Evolutionary conservation across 108 stramenopile species (phyloP).

Genomic region (Fistulifera pelliculosa): DNA sequence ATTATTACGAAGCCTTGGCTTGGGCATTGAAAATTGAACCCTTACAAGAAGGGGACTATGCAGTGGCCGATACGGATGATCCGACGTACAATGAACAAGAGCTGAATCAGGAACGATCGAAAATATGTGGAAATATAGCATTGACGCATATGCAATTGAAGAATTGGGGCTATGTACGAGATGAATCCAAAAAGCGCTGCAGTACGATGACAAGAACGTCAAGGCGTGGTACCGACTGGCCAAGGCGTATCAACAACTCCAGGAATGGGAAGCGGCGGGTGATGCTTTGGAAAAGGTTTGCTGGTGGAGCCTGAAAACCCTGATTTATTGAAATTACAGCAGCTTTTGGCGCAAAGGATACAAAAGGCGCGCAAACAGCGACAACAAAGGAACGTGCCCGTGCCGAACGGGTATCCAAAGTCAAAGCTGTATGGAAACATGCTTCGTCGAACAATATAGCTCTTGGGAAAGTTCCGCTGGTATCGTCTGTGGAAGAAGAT

Average conservation of each 20-base stretch:
- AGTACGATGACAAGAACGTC: constrained; percentile 59
- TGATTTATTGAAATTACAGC: constrained; percentile 57
- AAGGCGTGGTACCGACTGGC: constrained; percentile 86
- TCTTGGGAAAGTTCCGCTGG: constrained; percentile 70
- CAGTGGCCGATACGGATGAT: constrained; percentile 33
- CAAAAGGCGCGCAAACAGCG: constrained; percentile 54
- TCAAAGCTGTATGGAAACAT: constrained; percentile 82
- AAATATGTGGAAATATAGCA: constrained; percentile 65
- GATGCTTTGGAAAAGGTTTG: constrained; percentile 75
- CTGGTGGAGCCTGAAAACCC: constrained; percentile 49
- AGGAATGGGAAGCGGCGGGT: constrained; percentile 76
- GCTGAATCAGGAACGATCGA: constrained; percentile 57
- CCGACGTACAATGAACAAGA: constrained; percentile 60
- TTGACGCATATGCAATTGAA: constrained; percentile 76
- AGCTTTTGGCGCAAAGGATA: constrained; percentile 42
- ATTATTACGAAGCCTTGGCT: constrained; percentile 73
- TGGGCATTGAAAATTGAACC: constrained; percentile 76
- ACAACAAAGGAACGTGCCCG: constrained; percentile 69
- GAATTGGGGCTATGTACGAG: constrained; percentile 79
- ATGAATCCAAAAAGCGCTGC: constrained; percentile 59
- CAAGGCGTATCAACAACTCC: constrained; percentile 69
- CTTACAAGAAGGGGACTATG: constrained; percentile 11
- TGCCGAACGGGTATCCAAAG: constrained; percentile 62
- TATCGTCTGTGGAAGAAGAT: constrained; percentile 62
- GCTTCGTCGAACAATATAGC: constrained; percentile 57